These are phyloP conservation scores for Scedosporium apiospermum DNA, from an alignment of 2,329 filamentous ascomycete genomes.

Conservation along the genomic window DNA sequence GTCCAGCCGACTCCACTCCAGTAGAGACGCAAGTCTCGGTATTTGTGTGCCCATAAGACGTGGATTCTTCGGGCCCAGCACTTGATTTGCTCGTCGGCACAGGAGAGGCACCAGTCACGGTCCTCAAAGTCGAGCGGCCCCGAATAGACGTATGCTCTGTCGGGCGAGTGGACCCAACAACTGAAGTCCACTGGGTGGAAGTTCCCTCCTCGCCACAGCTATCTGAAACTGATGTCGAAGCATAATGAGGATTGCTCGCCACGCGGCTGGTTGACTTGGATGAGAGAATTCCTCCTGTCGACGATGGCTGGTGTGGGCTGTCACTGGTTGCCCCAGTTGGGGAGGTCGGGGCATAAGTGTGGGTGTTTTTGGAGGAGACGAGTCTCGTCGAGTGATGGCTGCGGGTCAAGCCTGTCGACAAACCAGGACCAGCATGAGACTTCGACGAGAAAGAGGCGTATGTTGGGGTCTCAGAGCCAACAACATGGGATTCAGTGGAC, in stretches of 20 bases:
- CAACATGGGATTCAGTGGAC: neutral
- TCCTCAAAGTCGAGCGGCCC: neutral
- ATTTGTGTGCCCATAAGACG: neutral
- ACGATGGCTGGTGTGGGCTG: neutral
- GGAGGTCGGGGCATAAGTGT: neutral
- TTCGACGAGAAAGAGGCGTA: too few relatives aligned
- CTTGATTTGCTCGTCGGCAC: neutral
- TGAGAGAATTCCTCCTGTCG: neutral
- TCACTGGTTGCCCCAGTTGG: neutral
- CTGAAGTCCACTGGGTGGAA: neutral
- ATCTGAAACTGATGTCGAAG: neutral
- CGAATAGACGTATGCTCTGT: neutral
- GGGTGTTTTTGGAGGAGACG: neutral
- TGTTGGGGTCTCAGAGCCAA: neutral
- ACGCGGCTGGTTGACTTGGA: neutral
- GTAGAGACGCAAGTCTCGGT: neutral
- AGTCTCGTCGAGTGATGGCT: too few relatives aligned
- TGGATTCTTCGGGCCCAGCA: neutral
- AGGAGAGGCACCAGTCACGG: neutral
- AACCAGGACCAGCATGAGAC: too few relatives aligned
- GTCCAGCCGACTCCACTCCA: neutral
- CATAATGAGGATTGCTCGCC: neutral
- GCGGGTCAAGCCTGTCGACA: too few relatives aligned
- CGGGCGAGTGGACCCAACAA: neutral
- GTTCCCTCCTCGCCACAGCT: neutral